phyloP scores from a whole-genome alignment of 371 early-diverging fungal species.

The Choanephora cucurbitarum region DNA sequence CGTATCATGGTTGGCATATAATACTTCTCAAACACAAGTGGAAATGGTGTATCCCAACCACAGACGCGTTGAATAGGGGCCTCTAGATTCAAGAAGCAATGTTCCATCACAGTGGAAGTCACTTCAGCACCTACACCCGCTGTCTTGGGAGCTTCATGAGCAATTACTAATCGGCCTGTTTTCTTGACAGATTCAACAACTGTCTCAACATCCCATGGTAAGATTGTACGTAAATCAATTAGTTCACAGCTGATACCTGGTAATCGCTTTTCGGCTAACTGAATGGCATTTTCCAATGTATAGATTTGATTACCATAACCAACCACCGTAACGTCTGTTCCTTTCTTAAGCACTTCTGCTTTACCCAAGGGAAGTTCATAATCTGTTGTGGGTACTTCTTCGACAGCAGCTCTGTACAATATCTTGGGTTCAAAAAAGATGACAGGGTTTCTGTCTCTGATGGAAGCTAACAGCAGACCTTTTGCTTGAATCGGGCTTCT shows the following conservation, averaged over 20 bases:
- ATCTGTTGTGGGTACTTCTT: slow-evolving; percentile 94
- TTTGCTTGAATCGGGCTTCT: slow-evolving; percentile 96
- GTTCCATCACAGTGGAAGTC: slow-evolving; percentile 88
- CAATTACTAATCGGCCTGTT: slow-evolving; percentile 92
- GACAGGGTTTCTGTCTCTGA: slow-evolving; percentile 94
- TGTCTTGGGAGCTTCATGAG: slow-evolving; percentile 96
- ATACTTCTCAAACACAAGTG: slow-evolving; percentile 92
- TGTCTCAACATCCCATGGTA: slow-evolving; percentile 95
- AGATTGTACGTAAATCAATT: slow-evolving; percentile 91
- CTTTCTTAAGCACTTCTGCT: slow-evolving; percentile 90
- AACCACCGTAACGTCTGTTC: slow-evolving; percentile 90
- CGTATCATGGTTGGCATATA: slow-evolving; percentile 90
- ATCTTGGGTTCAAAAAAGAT: slow-evolving; percentile 97
- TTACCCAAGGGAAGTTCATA: slow-evolving; percentile 92
- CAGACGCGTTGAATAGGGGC: slow-evolving; percentile 87
- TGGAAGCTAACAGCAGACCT: slow-evolving; percentile 90
- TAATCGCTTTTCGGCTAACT: slow-evolving; percentile 83
- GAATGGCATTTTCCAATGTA: slow-evolving; percentile 88
- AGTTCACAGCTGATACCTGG: slow-evolving; percentile 92
- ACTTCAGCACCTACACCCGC: slow-evolving; percentile 96
- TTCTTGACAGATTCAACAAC: slow-evolving; percentile 92
- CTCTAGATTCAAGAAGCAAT: slow-evolving; percentile 82
- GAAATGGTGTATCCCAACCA: slow-evolving; percentile 96
- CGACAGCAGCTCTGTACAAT: slow-evolving; percentile 95
- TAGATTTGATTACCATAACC: slow-evolving; percentile 97